Conservation (phyloP, 163 green algal genomes). For the Scenedesmus sp. region DNA sequence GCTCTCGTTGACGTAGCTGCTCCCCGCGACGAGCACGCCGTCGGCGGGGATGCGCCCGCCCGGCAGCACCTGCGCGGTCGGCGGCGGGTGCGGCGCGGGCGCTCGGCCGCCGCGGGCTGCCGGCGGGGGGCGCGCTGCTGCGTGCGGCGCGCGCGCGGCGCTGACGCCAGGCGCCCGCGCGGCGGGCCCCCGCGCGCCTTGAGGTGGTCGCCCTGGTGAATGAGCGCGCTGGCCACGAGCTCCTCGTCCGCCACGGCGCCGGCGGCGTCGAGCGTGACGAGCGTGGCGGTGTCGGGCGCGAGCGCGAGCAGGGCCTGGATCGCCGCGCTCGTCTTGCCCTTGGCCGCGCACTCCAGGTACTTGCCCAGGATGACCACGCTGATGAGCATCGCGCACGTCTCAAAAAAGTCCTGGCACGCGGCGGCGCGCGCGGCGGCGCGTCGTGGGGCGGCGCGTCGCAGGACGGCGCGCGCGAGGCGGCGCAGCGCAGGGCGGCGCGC, state of each 20-base stretch:
- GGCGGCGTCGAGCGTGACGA: slow-evolving; percentile 66
- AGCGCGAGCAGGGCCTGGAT: slow-evolving; percentile 83
- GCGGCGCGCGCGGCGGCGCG: too few relatives aligned
- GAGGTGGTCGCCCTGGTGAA: slow-evolving; percentile 87
- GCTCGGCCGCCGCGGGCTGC: background rate
- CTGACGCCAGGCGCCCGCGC: background rate
- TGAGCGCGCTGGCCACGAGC: slow-evolving; percentile 73
- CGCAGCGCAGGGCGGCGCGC: background rate
- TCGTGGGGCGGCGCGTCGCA: too few relatives aligned
- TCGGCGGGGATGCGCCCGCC: slow-evolving; percentile 84
- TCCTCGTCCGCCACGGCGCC: slow-evolving; percentile 59
- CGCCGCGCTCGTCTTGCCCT: slow-evolving; percentile 87
- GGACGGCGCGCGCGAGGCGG: too few relatives aligned
- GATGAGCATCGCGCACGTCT: slow-evolving; percentile 97
- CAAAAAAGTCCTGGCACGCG: slow-evolving; percentile 89
- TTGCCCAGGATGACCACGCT: slow-evolving; percentile 98
- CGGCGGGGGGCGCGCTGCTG: background rate
- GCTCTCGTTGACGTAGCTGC: slow-evolving; percentile 86
- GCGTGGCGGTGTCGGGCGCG: slow-evolving; percentile 72
- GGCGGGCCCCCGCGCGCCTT: slow-evolving; percentile 57
- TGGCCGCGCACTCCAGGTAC: slow-evolving; percentile 94
- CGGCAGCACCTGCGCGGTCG: slow-evolving; percentile 73
- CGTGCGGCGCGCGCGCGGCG: background rate
- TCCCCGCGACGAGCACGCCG: slow-evolving; percentile 75
- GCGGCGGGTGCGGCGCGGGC: background rate